phyloP scores from a whole-genome alignment of 495 filamentous ascomycete genomes.

The Podospora pseudoanserina region DNA sequence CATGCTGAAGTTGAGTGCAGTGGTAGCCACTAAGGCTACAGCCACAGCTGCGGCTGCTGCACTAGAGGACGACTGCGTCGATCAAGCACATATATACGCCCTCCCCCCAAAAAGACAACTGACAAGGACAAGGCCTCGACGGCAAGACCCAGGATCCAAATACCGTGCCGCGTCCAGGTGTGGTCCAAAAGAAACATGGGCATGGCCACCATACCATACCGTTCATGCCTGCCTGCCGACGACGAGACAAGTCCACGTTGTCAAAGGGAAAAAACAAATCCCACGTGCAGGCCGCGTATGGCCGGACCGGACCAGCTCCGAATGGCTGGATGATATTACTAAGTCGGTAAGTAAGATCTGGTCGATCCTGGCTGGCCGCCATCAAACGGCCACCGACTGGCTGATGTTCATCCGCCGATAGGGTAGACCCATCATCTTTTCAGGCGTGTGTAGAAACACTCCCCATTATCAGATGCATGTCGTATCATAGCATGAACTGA shows the following conservation, averaged over 20 bases:
- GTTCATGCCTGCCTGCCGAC: not conserved
- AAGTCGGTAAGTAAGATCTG: not conserved
- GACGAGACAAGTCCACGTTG: not conserved
- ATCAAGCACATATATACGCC: not conserved
- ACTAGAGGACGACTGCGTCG: not conserved
- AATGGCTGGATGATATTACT: not conserved
- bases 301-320: not conserved
- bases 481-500: slow-evolving; percentile 6
- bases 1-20: no score
- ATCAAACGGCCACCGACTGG: not conserved
- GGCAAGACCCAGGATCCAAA: slow-evolving; percentile 6
- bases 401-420: not conserved
- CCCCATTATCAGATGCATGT: slow-evolving; percentile 4
- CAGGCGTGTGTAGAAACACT: not conserved
- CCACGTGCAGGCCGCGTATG: slow-evolving; percentile 7
- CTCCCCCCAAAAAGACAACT: not conserved
- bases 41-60: not conserved
- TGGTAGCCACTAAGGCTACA: no score
- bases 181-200: slow-evolving; percentile 1
- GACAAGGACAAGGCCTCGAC: slow-evolving; percentile 10
- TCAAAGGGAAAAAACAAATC: not conserved
- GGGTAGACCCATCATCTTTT: not conserved
- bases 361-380: slow-evolving; percentile 2
- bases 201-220: not conserved
- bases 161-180: slow-evolving; percentile 7